phyloP scores from a whole-genome alignment of 2,329 filamentous ascomycete genomes.

The Monilinia aucupariae region DNA sequence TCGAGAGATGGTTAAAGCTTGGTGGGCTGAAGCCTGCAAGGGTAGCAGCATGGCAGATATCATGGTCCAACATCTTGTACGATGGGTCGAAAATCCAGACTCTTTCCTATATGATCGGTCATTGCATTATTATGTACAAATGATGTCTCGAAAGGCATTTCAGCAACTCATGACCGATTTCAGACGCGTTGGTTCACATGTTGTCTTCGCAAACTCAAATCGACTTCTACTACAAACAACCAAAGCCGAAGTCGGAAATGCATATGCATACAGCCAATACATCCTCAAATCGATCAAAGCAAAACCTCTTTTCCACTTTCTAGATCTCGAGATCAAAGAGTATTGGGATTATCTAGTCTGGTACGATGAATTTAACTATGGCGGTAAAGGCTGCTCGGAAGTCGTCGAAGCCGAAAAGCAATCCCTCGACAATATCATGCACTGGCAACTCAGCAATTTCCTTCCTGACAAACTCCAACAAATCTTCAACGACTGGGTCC shows the following conservation, averaged over 20 bases:
- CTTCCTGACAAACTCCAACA: conserved; percentile 74
- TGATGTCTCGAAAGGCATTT: conserved; percentile 96
- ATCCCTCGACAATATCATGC: conserved; percentile 85
- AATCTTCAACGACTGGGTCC: conserved; percentile 84
- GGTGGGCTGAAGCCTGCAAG: conserved; percentile 92
- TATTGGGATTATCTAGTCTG: conserved; percentile 99
- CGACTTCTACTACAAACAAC: conserved; percentile 89
- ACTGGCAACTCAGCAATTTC: conserved; percentile 95
- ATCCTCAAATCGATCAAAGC: conserved; percentile 95
- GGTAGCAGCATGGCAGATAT: conserved; percentile 94
- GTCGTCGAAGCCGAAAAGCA: conserved; percentile 74
- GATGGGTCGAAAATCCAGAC: conserved; percentile 91
- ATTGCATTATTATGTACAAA: conserved; percentile 94
- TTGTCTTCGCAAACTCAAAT: conserved; percentile 91
- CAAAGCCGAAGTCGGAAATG: conserved; percentile 93
- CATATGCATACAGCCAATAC: conserved; percentile 94
- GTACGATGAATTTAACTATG: conserved; percentile 99
- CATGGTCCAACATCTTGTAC: conserved; percentile 92
- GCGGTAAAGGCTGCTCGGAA: conserved; percentile 82
- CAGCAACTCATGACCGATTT: conserved; percentile 97
- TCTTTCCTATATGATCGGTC: conserved; percentile 94
- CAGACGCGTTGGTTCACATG: conserved; percentile 85
- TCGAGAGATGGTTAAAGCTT: conserved; percentile 96
- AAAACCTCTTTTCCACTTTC: conserved; percentile 93
- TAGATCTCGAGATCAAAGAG: conserved; percentile 94